Evolutionary conservation across 768 basidiomycete genomes (phyloP).

Genomic region (Tylopilus intermedius): DNA sequence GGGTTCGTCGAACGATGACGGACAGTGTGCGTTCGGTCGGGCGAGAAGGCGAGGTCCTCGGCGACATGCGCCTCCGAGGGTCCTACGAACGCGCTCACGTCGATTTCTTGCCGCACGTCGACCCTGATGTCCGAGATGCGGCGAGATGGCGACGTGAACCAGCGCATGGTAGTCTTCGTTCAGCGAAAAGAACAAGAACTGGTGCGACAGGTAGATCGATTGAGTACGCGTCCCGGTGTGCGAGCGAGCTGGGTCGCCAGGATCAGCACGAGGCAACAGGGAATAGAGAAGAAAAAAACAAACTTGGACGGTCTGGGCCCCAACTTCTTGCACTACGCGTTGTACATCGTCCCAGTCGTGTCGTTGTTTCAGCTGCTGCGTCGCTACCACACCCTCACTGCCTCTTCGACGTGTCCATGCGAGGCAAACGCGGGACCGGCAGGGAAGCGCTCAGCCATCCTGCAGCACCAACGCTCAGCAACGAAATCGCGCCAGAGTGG

Average conservation of each 20-base stretch:
- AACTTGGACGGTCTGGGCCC: constrained; percentile 11
- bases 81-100: constrained; percentile 50
- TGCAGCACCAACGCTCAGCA: constrained; percentile 49
- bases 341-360: constrained; percentile 52
- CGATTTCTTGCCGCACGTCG: constrained; percentile 68
- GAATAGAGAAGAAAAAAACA: not conserved
- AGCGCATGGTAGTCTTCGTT: constrained; percentile 77
- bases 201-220: constrained; percentile 80
- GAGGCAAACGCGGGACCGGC: constrained; percentile 15
- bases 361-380: constrained; percentile 57
- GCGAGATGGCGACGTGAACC: constrained; percentile 59
- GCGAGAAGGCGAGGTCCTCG: constrained; percentile 15
- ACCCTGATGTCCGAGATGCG: constrained; percentile 49
- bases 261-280: not conserved
- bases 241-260: constrained; percentile 40
- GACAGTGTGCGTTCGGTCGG: constrained; percentile 24
- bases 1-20: constrained; percentile 64
- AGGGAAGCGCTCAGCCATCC: constrained; percentile 33
- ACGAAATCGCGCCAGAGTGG: constrained; percentile 27
- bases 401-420: constrained; percentile 23
- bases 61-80: constrained; percentile 15
- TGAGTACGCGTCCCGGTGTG: constrained; percentile 57
- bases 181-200: constrained; percentile 75
- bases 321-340: constrained; percentile 15
- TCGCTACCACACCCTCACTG: constrained; percentile 48